phyloP scores from a whole-genome alignment of 2,329 filamentous ascomycete species.

The Venturia carpophila region DNA sequence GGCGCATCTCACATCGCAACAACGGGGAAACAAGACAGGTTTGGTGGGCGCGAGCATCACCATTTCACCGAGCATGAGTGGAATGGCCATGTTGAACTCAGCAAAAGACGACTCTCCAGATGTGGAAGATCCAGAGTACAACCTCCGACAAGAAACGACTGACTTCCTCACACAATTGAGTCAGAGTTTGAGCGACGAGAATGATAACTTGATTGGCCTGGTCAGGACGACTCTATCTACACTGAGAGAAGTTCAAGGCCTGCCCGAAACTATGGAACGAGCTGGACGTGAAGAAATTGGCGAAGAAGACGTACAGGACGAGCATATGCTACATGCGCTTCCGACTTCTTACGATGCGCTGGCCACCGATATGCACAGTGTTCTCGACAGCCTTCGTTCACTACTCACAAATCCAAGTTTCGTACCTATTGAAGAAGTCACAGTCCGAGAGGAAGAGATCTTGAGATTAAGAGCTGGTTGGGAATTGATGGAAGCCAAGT shows the following conservation, averaged over 20 bases:
- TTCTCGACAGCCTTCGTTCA: constrained; percentile 72
- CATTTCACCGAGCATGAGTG: constrained; percentile 30
- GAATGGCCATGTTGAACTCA: constrained; percentile 20
- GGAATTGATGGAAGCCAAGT: constrained; percentile 87
- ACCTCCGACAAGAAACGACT: constrained; percentile 77
- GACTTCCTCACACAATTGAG: constrained; percentile 82
- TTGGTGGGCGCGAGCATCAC: constrained; percentile 42
- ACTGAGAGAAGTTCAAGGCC: constrained; percentile 56
- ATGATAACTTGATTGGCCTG: constrained; percentile 69
- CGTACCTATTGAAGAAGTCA: constrained; percentile 88
- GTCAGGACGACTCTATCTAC: constrained; percentile 64
- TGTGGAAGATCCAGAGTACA: constrained; percentile 53
- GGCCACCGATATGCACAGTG: constrained; percentile 62
- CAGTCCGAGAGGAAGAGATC: constrained; percentile 88
- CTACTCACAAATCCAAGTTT: constrained; percentile 94
- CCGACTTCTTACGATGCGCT: constrained; percentile 61
- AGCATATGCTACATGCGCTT: constrained; percentile 36
- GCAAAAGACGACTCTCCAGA: constrained; percentile 43
- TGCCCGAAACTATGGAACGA: constrained; percentile 33
- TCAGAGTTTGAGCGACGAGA: constrained; percentile 80
- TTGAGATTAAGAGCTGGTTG: constrained; percentile 72
- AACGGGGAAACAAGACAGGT: constrained; percentile 41
- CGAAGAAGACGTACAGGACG: constrained; percentile 28
- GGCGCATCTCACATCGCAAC: constrained; percentile 66
- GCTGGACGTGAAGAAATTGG: constrained; percentile 25